Evolutionary conservation across 2,329 filamentous ascomycete genomes (phyloP), one percentile per base, ranked within the genome.

Genomic region (Microcyclospora tardicrescens): DNA sequence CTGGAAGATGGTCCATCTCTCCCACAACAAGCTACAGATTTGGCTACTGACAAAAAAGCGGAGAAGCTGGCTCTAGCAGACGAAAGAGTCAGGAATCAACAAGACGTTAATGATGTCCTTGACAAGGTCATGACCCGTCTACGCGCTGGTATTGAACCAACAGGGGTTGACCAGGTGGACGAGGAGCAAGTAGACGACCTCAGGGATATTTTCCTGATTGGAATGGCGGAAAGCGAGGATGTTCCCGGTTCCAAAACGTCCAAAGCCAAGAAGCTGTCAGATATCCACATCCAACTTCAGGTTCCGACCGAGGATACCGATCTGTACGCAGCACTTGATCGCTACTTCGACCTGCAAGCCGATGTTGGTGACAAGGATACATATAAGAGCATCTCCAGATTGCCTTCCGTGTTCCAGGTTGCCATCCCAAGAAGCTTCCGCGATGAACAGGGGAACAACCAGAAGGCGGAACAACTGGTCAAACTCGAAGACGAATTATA

Each of bases 81-180:
- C 49, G 66, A 72, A 32, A 72, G 72, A 13, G 72, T 84, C 28
- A 55, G 43, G 37, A 35, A 54, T 36, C 91, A 98, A 55, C 87
- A 98, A 62, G 91, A 98, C 61, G 89, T 95, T 4, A 86, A 86
- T 10, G 91, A 98, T 61, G 89, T 95, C 34, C 87, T 95, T 65
- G 85, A 85, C 42, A 91, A 89, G 52, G 83, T 94, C 16, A 75
- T 95, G 42, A 86, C 89, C 54, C 81, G 91, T 36, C 68, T 95
- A n/a, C 83, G 91, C 53, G 86, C 84, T 37, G 87, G 89, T 2
- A 87, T 96, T 54, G 78, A 73, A 41, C 74, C 84, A 5, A 72
- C 71, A n/a, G 73, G 71, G 3, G 65, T 73, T 28, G 75, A 84
- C 41, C 63, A 70, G 6, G 72, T 78, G 33, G 81, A 81, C 2